These are phyloP conservation scores for Sporothrix brunneoviolacea DNA, from an alignment of 2,329 filamentous ascomycete species.

Conservation along the genomic window DNA sequence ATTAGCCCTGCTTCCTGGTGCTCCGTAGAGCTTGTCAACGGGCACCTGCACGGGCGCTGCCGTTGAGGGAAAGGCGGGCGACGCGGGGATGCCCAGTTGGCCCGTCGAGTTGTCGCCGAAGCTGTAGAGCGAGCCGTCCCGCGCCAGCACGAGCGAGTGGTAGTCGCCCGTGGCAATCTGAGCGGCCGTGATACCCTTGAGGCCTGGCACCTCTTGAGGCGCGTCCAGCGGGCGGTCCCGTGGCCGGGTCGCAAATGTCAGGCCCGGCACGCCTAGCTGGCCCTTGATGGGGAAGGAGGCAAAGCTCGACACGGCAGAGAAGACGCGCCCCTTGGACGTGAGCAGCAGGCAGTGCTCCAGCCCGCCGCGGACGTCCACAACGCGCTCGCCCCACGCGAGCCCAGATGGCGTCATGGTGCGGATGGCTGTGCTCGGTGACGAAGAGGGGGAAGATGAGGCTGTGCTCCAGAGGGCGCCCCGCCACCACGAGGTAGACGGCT, in stretches of 20 bases:
- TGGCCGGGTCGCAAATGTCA: constrained; percentile 74
- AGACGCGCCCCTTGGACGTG: constrained; percentile 78
- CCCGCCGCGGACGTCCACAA: constrained; percentile 69
- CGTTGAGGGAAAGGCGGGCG: constrained; percentile 52
- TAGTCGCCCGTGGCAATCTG: constrained; percentile 79
- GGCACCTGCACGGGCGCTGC: constrained; percentile 67
- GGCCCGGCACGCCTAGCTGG: constrained; percentile 78
- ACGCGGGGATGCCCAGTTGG: constrained; percentile 79
- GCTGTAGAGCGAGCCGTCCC: constrained; percentile 68
- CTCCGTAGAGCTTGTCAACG: constrained; percentile 62
- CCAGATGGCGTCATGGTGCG: constrained; percentile 60
- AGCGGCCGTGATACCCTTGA: constrained; percentile 63
- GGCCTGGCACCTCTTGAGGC: constrained; percentile 67
- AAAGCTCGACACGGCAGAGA: constrained; percentile 76
- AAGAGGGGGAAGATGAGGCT: constrained; percentile 19
- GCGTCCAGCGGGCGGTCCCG: constrained; percentile 70
- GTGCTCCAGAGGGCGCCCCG: constrained; percentile 63
- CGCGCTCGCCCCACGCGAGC: constrained; percentile 62
- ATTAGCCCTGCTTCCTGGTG: constrained; percentile 31
- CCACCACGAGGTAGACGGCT: constrained; percentile 34
- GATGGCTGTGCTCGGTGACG: constrained; percentile 44
- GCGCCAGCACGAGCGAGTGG: constrained; percentile 75
- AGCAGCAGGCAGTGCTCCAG: constrained; percentile 81
- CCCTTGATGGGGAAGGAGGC: constrained; percentile 73
- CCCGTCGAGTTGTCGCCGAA: constrained; percentile 90